Evolutionary conservation across 2,329 filamentous ascomycete species (phyloP).

Genomic region (Cyphellophora europaea): DNA sequence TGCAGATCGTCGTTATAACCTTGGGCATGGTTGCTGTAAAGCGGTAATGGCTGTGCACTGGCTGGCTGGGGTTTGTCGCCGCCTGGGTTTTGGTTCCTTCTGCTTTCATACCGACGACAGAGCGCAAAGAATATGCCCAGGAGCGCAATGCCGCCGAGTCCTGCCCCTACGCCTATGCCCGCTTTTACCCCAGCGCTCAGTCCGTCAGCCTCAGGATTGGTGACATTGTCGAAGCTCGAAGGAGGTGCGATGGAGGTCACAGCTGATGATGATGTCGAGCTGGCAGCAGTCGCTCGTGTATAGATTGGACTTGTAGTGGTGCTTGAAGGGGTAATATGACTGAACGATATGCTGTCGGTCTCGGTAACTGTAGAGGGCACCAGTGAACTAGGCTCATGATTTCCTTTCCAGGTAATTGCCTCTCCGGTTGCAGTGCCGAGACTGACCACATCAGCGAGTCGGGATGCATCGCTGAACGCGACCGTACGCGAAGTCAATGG

Average conservation of each 20-base stretch:
- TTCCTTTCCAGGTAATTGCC: constrained; percentile 11
- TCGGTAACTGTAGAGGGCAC: background rate
- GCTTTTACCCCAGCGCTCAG: constrained; percentile 10
- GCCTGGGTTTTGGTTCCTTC: background rate
- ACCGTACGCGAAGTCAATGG: constrained; percentile 9
- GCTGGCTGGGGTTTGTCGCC: constrained; percentile 1
- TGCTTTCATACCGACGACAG: constrained; percentile 3
- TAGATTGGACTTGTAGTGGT: background rate
- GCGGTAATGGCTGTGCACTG: background rate
- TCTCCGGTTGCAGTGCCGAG: constrained; percentile 7
- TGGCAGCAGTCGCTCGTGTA: background rate
- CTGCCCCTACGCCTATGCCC: constrained; percentile 11
- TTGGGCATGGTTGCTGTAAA: background rate
- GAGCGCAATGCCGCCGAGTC: constrained; percentile 3
- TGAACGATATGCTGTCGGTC: background rate
- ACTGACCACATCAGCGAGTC: constrained; percentile 11
- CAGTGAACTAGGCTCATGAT: background rate
- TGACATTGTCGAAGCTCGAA: background rate
- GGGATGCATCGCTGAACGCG: constrained; percentile 9
- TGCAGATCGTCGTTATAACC: constrained; percentile 7
- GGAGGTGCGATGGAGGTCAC: background rate
- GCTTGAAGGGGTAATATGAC: background rate
- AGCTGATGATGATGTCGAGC: constrained; percentile 1
- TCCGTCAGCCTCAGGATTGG: background rate
- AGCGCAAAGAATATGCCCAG: constrained; percentile 5